Evolutionary conservation across 1,284 basidiomycete species (phyloP), one percentile per base, ranked within the genome.

Genomic region (Ustilago bromivora): DNA sequence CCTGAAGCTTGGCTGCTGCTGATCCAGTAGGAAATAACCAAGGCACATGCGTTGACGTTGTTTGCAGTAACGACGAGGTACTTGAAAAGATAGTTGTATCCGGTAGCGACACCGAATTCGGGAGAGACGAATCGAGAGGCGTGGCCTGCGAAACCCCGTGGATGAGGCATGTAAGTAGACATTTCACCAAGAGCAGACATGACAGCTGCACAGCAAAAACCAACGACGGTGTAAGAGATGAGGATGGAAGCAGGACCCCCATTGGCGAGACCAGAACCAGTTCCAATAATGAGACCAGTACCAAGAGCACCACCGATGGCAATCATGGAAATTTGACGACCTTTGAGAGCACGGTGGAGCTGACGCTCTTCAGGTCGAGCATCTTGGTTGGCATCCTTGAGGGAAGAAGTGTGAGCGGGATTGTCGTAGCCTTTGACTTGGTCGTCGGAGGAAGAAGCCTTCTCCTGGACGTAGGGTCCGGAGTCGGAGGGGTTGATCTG

Each of bases 281-380:
- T 89, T 52, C 92, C 92, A 76, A 94, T 93, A 76, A 94, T 91
- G 19, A 94, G 88, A 83, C 93, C 93, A 31, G 92, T 93, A 9
- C 80, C 80, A 28, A 82, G 69, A 4, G 74, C 75, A 51, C 80
- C 80, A 28, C 82, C 76, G 34, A 81, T 71, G 54, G 83, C 84
- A 66, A 87, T 92, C 91, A 92, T 92, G 32, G 91, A 91, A 56
- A 92, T 91, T 80, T 86, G 85, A 53, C 71, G 62, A 19, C 69
- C 58, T 43, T 91, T 91, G 64, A 92, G 88, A 12, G 89, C 76
- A 19, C 80, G 66, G 57, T 80, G 76, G 28, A 82, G 70, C 58
- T 81, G 66, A 4, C 76, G 75, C 56, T 79, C 76, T 49, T 80
- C 61, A 17, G 71, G 69, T 9, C 71, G 59, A 11, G 64, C 54